phyloP scores from a whole-genome alignment of 2,329 filamentous ascomycete genomes.

The Rachicladosporium sp. region DNA sequence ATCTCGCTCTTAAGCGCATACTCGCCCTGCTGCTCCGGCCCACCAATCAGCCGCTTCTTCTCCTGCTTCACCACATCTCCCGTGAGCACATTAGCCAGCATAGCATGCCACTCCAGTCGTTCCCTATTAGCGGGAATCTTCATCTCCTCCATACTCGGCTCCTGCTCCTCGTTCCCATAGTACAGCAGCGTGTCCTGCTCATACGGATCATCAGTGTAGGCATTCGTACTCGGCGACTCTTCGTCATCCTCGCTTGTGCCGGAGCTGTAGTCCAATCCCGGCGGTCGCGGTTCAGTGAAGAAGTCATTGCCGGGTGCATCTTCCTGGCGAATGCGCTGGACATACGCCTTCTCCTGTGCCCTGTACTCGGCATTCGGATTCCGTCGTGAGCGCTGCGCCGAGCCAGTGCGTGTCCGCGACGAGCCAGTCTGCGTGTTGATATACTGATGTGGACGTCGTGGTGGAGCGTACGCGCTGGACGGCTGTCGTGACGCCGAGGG shows the following conservation, averaged over 20 bases:
- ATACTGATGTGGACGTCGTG: slow-evolving; percentile 36
- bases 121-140: slow-evolving; percentile 80
- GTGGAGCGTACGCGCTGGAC: slow-evolving; percentile 38
- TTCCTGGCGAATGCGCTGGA: slow-evolving; percentile 80
- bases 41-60: slow-evolving; percentile 86
- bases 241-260: slow-evolving; percentile 75
- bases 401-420: slow-evolving; percentile 44
- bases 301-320: slow-evolving; percentile 52
- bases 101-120: slow-evolving; percentile 92
- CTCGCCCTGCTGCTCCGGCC: slow-evolving; percentile 59
- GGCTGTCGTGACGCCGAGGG: slow-evolving; percentile 35
- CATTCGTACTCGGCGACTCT: slow-evolving; percentile 76
- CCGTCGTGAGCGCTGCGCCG: slow-evolving; percentile 40
- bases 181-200: slow-evolving; percentile 90
- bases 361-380: slow-evolving; percentile 64
- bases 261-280: slow-evolving; percentile 51
- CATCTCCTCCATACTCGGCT: slow-evolving; percentile 80
- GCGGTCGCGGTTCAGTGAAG: slow-evolving; percentile 57
- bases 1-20: slow-evolving; percentile 58
- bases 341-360: slow-evolving; percentile 87
- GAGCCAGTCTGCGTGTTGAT: slow-evolving; percentile 26
- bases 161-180: slow-evolving; percentile 77
- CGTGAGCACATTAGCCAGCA: slow-evolving; percentile 89
- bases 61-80: slow-evolving; percentile 96
- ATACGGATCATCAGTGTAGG: slow-evolving; percentile 72